A percentile compares a stretch with the other conserved stretches of the same genome.
Conservation (phyloP, 306 rosid genomes). For the Lathyrus oleraceus region DNA sequence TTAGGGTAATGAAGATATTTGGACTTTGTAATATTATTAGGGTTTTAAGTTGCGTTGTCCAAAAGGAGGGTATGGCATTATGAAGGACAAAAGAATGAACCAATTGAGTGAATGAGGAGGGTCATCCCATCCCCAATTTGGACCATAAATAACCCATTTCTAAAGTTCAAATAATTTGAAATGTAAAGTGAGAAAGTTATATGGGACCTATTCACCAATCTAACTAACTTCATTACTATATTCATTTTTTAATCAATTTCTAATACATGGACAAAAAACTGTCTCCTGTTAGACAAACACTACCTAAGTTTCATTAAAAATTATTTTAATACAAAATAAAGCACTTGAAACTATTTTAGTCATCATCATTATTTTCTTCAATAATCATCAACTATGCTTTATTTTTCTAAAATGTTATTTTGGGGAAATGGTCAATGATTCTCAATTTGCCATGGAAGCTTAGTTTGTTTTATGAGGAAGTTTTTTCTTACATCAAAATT, state of each 20-base stretch:
- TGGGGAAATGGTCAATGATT: background rate
- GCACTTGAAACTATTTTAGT: background rate
- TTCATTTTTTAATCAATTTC: slow-evolving; percentile 32
- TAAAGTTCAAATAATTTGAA: slow-evolving; percentile 47
- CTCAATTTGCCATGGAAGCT: background rate
- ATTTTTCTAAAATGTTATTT: background rate
- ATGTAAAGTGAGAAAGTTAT: slow-evolving; percentile 27
- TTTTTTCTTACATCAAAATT: background rate
- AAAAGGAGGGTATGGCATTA: background rate
- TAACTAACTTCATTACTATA: slow-evolving; percentile 32
- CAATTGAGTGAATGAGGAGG: slow-evolving; percentile 6
- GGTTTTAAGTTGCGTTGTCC: background rate
- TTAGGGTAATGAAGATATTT: background rate
- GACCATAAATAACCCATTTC: slow-evolving; percentile 31
- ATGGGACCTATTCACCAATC: slow-evolving; percentile 36
- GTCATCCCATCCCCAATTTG: slow-evolving; percentile 27
- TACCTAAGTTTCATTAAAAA: slow-evolving; percentile 17
- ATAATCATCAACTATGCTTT: background rate
- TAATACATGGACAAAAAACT: slow-evolving; percentile 19
- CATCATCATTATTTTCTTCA: background rate
- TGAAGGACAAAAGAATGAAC: slow-evolving; percentile 1
- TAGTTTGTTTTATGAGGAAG: background rate
- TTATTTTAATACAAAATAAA: background rate
- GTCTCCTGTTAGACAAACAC: slow-evolving; percentile 37
- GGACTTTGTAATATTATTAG: background rate